phyloP scores from a whole-genome alignment of 2,329 filamentous ascomycete genomes.

The Pseudogymnoascus pannorum region DNA sequence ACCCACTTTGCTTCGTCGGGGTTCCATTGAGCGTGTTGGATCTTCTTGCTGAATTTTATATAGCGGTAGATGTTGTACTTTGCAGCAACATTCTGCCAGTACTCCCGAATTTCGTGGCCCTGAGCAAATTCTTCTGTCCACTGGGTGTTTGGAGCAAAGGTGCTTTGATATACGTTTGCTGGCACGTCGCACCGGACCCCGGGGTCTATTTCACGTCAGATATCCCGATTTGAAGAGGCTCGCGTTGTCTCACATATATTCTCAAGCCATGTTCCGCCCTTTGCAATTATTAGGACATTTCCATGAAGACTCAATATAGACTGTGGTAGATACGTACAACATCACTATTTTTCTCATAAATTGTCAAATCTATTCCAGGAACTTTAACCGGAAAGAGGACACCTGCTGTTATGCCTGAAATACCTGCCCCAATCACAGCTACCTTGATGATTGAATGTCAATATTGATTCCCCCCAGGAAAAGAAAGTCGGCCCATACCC shows the following conservation, averaged over 20 bases:
- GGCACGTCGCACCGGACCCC: conserved; percentile 55
- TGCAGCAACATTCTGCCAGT: conserved; percentile 54
- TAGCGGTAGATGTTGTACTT: conserved; percentile 59
- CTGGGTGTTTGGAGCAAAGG: conserved; percentile 58
- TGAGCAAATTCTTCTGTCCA: conserved; percentile 64
- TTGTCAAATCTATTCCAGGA: conserved; percentile 55
- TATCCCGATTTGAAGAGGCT: conserved; percentile 31
- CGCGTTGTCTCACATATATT: conserved; percentile 31
- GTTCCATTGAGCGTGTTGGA: conserved; percentile 51
- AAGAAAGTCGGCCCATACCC: not conserved
- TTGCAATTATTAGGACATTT: conserved; percentile 10
- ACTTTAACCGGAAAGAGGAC: conserved; percentile 62
- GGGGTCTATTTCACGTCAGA: conserved; percentile 48
- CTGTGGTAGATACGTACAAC: conserved; percentile 45
- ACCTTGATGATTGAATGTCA: conserved; percentile 30
- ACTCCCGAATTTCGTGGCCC: conserved; percentile 58
- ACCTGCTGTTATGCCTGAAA: conserved; percentile 57
- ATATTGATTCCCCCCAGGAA: not conserved
- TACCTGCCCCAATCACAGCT: conserved; percentile 56
- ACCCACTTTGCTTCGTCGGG: conserved; percentile 46
- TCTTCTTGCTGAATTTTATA: conserved; percentile 46
- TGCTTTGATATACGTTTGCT: conserved; percentile 62
- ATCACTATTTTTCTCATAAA: conserved; percentile 62
- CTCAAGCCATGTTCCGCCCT: conserved; percentile 48
- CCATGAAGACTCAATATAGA: conserved; percentile 38